phyloP scores from a whole-genome alignment of 768 basidiomycete genomes.

The Stropharia rugosoannulata region DNA sequence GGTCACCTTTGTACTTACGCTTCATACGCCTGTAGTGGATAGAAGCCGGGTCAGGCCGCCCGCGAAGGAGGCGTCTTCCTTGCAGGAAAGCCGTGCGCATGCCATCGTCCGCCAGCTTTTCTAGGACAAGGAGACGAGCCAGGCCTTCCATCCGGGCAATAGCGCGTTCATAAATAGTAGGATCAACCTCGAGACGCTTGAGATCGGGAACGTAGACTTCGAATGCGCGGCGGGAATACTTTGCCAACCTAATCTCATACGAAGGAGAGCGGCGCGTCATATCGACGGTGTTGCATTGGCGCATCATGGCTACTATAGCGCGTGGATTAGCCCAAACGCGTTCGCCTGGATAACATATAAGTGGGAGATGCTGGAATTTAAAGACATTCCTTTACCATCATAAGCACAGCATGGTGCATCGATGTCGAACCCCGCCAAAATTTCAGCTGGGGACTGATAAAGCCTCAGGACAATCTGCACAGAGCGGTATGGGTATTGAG shows the following conservation, averaged over 20 bases:
- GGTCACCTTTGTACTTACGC: conserved; percentile 51
- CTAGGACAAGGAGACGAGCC: conserved; percentile 60
- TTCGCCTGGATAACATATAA: conserved; percentile 24
- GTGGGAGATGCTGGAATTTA: neutral
- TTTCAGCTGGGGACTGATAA: conserved; percentile 62
- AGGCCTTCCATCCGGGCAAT: conserved; percentile 57
- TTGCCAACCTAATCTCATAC: conserved; percentile 60
- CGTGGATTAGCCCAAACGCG: conserved; percentile 64
- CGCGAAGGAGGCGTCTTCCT: conserved; percentile 48
- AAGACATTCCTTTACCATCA: conserved; percentile 19
- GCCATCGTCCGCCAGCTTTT: conserved; percentile 48
- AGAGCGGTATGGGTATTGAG: conserved; percentile 66
- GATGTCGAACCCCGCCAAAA: conserved; percentile 67
- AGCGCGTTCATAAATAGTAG: conserved; percentile 63
- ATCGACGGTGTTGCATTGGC: conserved; percentile 64
- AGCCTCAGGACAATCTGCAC: conserved; percentile 67
- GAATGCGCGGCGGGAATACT: conserved; percentile 53
- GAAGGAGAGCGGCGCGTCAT: conserved; percentile 64
- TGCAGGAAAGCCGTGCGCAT: conserved; percentile 45
- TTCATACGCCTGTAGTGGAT: conserved; percentile 29
- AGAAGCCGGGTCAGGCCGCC: conserved; percentile 37
- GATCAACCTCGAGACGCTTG: conserved; percentile 51
- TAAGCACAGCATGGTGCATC: conserved; percentile 63
- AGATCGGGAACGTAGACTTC: conserved; percentile 59
- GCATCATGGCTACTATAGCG: conserved; percentile 60